Conservation (phyloP, 2,329 filamentous ascomycete genomes). For the Trichoderma sp. region DNA sequence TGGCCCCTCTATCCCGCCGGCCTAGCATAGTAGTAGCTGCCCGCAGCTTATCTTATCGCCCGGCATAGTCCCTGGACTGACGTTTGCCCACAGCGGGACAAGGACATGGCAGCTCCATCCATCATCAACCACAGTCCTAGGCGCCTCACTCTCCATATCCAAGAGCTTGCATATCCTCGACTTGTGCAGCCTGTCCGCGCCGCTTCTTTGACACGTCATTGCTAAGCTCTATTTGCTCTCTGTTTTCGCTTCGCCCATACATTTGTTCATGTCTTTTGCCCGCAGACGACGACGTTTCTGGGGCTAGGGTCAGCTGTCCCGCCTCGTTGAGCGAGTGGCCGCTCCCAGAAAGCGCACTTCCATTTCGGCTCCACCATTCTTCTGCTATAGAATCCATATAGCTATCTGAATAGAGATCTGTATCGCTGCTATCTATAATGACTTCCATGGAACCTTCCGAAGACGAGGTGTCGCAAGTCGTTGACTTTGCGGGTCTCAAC, state of each 20-base stretch:
- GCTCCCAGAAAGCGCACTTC: background rate
- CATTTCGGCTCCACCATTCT: background rate
- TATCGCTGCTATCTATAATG: slow-evolving; percentile 31
- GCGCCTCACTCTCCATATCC: background rate
- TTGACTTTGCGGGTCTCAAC: slow-evolving; percentile 45
- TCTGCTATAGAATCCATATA: background rate
- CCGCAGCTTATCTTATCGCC: slow-evolving; percentile 23
- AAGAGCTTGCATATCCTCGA: background rate
- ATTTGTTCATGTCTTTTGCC: slow-evolving; percentile 12
- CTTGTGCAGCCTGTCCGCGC: slow-evolving; percentile 15
- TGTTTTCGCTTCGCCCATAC: background rate
- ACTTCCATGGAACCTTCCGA: slow-evolving; percentile 41
- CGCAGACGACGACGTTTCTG: slow-evolving; percentile 17
- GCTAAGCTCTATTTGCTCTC: background rate
- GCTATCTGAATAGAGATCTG: background rate
- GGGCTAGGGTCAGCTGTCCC: slow-evolving; percentile 7
- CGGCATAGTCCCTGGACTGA: slow-evolving; percentile 2
- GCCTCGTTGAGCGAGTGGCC: background rate
- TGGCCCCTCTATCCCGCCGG: background rate
- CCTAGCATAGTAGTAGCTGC: background rate
- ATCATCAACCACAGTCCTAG: background rate
- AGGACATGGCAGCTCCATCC: background rate
- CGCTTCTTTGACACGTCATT: background rate
- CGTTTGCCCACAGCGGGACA: background rate
- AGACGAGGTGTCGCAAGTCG: slow-evolving; percentile 42